Conservation (phyloP, 208 protist species). For the Wallacemonas sp. region DNA sequence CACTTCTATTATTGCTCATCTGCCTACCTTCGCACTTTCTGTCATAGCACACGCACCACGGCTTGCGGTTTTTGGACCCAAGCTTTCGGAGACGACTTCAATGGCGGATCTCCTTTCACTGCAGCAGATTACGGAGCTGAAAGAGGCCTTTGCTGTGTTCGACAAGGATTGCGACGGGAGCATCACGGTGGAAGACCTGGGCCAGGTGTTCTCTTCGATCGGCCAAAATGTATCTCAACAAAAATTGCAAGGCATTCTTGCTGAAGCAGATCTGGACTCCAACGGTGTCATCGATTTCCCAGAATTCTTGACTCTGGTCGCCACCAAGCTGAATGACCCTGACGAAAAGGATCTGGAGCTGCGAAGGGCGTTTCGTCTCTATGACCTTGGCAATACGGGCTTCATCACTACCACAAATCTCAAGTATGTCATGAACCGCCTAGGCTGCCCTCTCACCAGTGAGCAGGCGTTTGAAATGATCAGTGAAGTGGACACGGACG, state of each 20-base stretch:
- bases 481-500: conserved; percentile 84
- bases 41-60: neutral
- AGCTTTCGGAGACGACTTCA: neutral
- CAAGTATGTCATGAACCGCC: conserved; percentile 88
- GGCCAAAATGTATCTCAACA: conserved; percentile 94
- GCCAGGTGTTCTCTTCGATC: conserved; percentile 98
- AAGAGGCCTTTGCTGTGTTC: conserved; percentile 99
- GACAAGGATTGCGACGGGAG: conserved; percentile 98
- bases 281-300: conserved; percentile 98
- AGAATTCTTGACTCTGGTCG: conserved; percentile 92
- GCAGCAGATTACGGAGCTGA: conserved; percentile 99
- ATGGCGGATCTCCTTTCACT: conserved; percentile 95
- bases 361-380: conserved; percentile 91
- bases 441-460: conserved; percentile 90
- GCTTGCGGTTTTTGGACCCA: neutral
- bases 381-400: conserved; percentile 94
- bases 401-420: conserved; percentile 92
- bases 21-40: neutral
- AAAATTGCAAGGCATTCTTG: conserved; percentile 96
- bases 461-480: conserved; percentile 94
- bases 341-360: conserved; percentile 93
- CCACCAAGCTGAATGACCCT: conserved; percentile 85
- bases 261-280: conserved; percentile 96
- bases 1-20: too few relatives aligned
- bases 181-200: conserved; percentile 99